Conservation (phyloP, 192 early-diverging fungal genomes). For the Linnemannia hyalina region DNA sequence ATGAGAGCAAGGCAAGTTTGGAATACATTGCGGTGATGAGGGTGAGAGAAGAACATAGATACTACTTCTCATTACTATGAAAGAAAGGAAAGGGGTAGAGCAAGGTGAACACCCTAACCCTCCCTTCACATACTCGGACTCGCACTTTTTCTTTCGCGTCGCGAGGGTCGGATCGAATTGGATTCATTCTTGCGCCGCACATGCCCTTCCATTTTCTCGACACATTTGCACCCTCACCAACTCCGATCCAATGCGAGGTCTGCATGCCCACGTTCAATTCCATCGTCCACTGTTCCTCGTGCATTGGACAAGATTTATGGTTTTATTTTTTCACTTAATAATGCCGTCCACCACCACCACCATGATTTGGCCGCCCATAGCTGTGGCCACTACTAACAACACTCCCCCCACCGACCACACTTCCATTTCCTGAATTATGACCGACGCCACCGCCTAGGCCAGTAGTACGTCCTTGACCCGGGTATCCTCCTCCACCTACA, state of each 20-base stretch:
- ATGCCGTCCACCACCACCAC: neutral
- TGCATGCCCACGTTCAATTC: too few species aligned
- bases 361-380: constrained; percentile 10
- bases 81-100: neutral
- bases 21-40: neutral
- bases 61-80: neutral
- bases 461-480: constrained; percentile 10
- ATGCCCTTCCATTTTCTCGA: neutral
- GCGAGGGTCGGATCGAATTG: neutral
- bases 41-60: neutral
- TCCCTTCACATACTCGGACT: neutral
- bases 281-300: too few species aligned
- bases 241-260: too few species aligned
- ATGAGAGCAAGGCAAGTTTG: constrained; percentile 11
- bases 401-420: constrained; percentile 39
- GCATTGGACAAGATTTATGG: too few species aligned
- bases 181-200: neutral
- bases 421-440: constrained; percentile 19
- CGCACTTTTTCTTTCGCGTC: neutral
- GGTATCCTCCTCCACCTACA: constrained; percentile 17
- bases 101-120: neutral
- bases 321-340: neutral
- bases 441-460: constrained; percentile 45
- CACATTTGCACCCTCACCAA: neutral
- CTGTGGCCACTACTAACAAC: constrained; percentile 17